Conservation (phyloP, 805 yeast genomes). For the Schwanniomyces pseudopolymorphus region DNA sequence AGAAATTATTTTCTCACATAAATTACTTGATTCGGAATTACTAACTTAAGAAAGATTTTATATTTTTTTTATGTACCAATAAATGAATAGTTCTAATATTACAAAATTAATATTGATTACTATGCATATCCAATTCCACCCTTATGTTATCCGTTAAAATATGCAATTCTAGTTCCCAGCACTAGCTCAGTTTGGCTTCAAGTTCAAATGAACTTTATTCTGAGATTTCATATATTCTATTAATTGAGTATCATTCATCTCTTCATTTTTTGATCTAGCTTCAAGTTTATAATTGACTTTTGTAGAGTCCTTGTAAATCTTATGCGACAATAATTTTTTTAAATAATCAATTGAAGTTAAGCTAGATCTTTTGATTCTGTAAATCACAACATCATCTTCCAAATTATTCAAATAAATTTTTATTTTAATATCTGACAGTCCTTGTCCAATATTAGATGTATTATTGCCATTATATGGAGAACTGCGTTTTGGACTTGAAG, state of each 20-base stretch:
- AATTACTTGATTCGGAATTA: neutral
- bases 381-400: slow-evolving; percentile 26
- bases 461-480: neutral
- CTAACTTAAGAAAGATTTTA: neutral
- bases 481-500: neutral
- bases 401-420: neutral
- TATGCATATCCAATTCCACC: neutral
- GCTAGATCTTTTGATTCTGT: slow-evolving; percentile 21
- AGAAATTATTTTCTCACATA: neutral
- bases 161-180: neutral
- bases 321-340: slow-evolving; percentile 25
- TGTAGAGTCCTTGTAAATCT: slow-evolving; percentile 30
- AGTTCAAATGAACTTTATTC: slow-evolving; percentile 23
- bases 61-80: neutral
- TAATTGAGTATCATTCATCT: slow-evolving; percentile 13
- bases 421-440: neutral
- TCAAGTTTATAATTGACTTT: slow-evolving; percentile 23
- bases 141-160: neutral
- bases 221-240: slow-evolving; percentile 16
- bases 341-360: slow-evolving; percentile 23
- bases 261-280: slow-evolving; percentile 13
- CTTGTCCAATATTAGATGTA: neutral
- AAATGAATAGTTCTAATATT: neutral
- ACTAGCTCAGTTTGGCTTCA: slow-evolving; percentile 14
- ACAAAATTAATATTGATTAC: neutral